Conservation (phyloP, 306 rosid genomes). For the Potentilla sterilis region DNA sequence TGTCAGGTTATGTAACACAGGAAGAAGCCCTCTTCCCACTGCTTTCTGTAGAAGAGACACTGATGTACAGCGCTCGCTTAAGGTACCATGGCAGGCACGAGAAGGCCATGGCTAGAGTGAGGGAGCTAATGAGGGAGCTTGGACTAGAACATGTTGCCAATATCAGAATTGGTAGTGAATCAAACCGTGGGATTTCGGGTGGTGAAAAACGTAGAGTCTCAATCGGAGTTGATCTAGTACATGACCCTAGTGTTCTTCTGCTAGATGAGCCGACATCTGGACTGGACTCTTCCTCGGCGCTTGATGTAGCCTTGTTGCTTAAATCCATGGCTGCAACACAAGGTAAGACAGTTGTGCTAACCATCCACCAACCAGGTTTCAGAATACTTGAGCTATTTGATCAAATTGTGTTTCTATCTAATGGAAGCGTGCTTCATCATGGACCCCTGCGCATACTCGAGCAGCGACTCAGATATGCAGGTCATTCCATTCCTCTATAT, state of each 20-base stretch:
- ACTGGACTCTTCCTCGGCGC: slow-evolving; percentile 45
- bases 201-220: slow-evolving; percentile 44
- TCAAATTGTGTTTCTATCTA: slow-evolving; percentile 34
- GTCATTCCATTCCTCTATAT: slow-evolving; percentile 38
- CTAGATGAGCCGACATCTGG: slow-evolving; percentile 54
- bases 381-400: slow-evolving; percentile 42
- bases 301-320: slow-evolving; percentile 38
- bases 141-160: slow-evolving; percentile 37
- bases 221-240: slow-evolving; percentile 43
- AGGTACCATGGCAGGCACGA: slow-evolving; percentile 30
- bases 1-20: slow-evolving; percentile 47
- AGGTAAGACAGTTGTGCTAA: slow-evolving; percentile 46
- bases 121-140: slow-evolving; percentile 36
- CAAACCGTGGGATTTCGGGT: slow-evolving; percentile 38
- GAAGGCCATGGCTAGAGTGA: slow-evolving; percentile 35
- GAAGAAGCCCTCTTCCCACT: slow-evolving; percentile 43
- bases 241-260: slow-evolving; percentile 43
- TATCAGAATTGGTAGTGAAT: slow-evolving; percentile 35
- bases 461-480: slow-evolving; percentile 25
- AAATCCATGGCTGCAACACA: slow-evolving; percentile 41
- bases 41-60: slow-evolving; percentile 45
- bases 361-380: slow-evolving; percentile 49
- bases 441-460: slow-evolving; percentile 38
- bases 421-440: slow-evolving; percentile 41
- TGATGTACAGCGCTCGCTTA: slow-evolving; percentile 39